Base-by-base conservation (phyloP, 805 yeast species). In the Zygosaccharomyces pseudorouxii region DNA sequence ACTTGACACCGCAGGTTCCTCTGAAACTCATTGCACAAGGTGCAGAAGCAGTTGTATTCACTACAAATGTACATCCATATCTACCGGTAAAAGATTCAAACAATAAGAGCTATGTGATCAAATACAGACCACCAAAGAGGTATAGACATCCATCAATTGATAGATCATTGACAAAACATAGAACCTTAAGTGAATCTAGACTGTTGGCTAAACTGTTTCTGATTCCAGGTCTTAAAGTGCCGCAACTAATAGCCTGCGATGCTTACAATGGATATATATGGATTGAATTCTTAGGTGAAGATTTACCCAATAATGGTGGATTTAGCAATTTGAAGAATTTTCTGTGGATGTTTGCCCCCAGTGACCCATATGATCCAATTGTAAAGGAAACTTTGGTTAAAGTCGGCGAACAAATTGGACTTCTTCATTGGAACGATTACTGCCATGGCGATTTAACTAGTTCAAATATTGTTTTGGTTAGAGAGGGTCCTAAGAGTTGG, bases 401-500 rank as follows among this genome's bases (percentile, higher is more conserved):
- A 12, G 90, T 89, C 1, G 96, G 97, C 0, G 55, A 66, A 38
- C 76, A 80, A 49, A 76, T 90, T 38, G 96, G 85, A 0, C 67
- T 75, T 37, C 67, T 93, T 57, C 99, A 93, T 67, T 60, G 75
- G 55, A 74, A 79, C 53, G 95, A 88, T 54, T 79, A 87, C 63
- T 81, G 89, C 22, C 99, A 93, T 67, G 99, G 99, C 1, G 99
- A 93, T 64, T 72, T 93, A 56, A 93, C 99, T 0, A 81, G 92
- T 19, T 90, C 98, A 0, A 93, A 93, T 59, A 79, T 89, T 22
- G 76, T 93, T 39, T 60, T 90, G 12, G 70, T 69, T 16, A 63
- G 67, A 42, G 39, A 50, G 10, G 44, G 46, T 3, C 9, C 20
- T 19, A 42, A 33, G 2, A 50, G 36, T 3, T 68, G 68, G 66